Base-by-base conservation (phyloP, 768 basidiomycete genomes). In the Tylopilus cervinicoccineus region DNA sequence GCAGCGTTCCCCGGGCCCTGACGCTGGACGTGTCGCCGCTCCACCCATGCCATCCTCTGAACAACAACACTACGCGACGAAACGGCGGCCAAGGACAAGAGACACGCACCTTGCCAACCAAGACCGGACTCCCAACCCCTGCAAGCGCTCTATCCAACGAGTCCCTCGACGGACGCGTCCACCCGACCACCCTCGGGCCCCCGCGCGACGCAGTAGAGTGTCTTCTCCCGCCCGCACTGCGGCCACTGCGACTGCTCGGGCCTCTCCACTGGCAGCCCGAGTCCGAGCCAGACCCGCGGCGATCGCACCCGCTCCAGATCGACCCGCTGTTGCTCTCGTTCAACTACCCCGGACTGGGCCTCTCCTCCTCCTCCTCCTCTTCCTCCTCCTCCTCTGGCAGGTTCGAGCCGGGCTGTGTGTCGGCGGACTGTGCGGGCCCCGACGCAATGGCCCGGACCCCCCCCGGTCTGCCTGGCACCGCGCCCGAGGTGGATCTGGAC, bases 291-390 rank as follows among this genome's bases (percentile, higher is more conserved):
- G 36, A 48, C 12, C 10, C 10, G 2, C 26, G 13, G 0, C 11
- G 20, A n/a, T 11, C 48, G 3, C n/a, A 45, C 13, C 38, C 45
- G 10, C 38, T 60, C 24, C 61, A 60, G 38, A 67, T 66, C 33
- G 67, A 66, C 17, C 67, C 65, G 24, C 26, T 39, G 12, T 14
- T 69, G 27, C 55, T 69, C 36, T 48, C 54, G 19, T 46, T 53
- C 23, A 22, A 37, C 32, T 52, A 65, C 17, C 40, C 54, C 0
- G 54, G 47, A 1, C 20, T 49, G 32, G 26, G 27, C 4, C 20
- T 36, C 4, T 43, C 28, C 36, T 33, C 36, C 43, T 45, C 17
- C 17, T 9, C 33, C 16, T n/a, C n/a, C n/a, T n/a, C n/a, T n/a
- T n/a, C n/a, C n/a, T n/a, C n/a, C n/a, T n/a, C n/a, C n/a, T n/a